A percentile compares a stretch with the other conserved stretches of the same genome.
phyloP scores from a whole-genome alignment of 2,329 filamentous ascomycete species.

The Diaporthe humulicola region DNA sequence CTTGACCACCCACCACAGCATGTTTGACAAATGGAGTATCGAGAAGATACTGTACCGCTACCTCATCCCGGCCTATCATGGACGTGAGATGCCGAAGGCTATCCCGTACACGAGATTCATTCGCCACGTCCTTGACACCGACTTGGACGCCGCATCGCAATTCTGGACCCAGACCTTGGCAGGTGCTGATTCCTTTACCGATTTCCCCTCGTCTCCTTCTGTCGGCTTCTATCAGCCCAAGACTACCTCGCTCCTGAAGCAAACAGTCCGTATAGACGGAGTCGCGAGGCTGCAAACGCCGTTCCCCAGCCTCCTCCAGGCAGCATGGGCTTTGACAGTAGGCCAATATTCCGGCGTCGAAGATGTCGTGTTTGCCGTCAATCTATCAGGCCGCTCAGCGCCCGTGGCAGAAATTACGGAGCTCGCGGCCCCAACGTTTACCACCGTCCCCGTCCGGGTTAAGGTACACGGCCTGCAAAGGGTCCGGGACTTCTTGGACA shows the following conservation, averaged over 20 bases:
- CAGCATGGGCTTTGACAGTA: not conserved
- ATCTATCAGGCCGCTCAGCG: not conserved
- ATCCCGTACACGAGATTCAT: not conserved
- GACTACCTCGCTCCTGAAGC: not conserved
- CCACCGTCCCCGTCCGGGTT: not conserved
- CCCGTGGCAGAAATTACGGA: not conserved
- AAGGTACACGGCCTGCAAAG: not conserved
- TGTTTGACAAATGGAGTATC: not conserved
- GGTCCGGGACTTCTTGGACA: not conserved
- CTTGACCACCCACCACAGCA: not conserved
- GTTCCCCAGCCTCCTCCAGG: not conserved
- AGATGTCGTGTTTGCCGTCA: not conserved
- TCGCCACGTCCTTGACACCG: not conserved
- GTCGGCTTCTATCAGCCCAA: not conserved
- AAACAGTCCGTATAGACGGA: not conserved
- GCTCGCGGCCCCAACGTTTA: not conserved
- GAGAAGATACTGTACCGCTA: not conserved
- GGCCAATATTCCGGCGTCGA: not conserved
- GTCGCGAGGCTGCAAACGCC: not conserved
- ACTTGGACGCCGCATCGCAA: not conserved
- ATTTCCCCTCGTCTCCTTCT: not conserved
- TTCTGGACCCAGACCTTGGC: not conserved
- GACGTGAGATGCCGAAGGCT: not conserved
- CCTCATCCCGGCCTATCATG: not conserved
- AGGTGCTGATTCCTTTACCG: not conserved